Evolutionary conservation across 2,329 filamentous ascomycete species (phyloP).

Genomic region (Ceratocystis destructans): DNA sequence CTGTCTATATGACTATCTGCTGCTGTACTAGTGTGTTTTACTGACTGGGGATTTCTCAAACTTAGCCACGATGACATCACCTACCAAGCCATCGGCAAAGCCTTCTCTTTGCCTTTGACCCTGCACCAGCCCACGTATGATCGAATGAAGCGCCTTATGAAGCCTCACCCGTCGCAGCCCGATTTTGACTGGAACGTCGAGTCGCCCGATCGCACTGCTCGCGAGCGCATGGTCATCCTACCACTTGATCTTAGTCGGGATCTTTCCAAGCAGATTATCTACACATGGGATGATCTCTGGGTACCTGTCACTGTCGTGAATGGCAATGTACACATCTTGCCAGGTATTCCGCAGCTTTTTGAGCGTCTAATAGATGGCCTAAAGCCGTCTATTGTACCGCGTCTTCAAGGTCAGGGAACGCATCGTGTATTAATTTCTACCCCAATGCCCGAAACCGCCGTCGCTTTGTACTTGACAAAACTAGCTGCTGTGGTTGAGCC

Average conservation of each 20-base stretch:
- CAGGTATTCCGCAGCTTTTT: conserved; percentile 75
- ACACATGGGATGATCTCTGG: conserved; percentile 72
- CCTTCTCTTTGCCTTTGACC: conserved; percentile 62
- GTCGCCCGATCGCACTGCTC: conserved; percentile 63
- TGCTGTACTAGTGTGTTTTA: not conserved
- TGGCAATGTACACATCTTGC: conserved; percentile 83
- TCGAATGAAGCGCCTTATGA: conserved; percentile 72
- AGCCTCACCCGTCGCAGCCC: conserved; percentile 56
- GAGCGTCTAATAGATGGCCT: conserved; percentile 64
- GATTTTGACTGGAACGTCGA: conserved; percentile 76
- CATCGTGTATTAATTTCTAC: conserved; percentile 73
- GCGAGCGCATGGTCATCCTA: conserved; percentile 79
- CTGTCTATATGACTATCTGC: not conserved
- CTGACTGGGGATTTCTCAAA: not conserved
- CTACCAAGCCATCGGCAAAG: conserved; percentile 84
- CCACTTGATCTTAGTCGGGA: conserved; percentile 58
- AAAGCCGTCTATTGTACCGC: conserved; percentile 54
- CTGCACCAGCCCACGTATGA: conserved; percentile 64
- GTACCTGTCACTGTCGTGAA: conserved; percentile 82
- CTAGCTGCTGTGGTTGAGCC: conserved; percentile 59
- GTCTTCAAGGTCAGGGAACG: conserved; percentile 60
- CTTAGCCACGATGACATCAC: conserved; percentile 90
- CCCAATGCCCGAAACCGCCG: conserved; percentile 69
- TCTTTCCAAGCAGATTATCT: conserved; percentile 59
- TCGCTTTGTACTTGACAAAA: conserved; percentile 71